Evolutionary conservation across 1,284 basidiomycete genomes (phyloP), one percentile per base, ranked within the genome.

Genomic region (Boletus smithii): DNA sequence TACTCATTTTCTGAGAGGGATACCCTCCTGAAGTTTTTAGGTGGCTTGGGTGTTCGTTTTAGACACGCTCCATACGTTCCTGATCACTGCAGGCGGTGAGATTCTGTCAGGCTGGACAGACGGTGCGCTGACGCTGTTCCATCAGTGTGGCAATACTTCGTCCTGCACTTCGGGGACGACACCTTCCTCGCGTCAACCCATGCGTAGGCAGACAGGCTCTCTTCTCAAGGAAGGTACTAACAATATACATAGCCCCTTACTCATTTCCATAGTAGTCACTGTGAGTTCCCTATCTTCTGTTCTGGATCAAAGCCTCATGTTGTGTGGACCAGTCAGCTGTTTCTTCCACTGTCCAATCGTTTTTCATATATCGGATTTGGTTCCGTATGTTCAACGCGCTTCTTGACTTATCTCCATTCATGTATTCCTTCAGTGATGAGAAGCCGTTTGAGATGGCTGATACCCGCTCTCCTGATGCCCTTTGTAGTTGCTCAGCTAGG

Each of bases 321-420:
- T 41, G 8, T n/a, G 2, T 33, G 43, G 18, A 29, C 17, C 26
- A 62, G 59, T 53, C 58, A 14, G 26, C 35, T 6, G 48, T 60
- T 48, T 53, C 60, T 18, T 43, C 46, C 34, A 38, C 60, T 8
- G 57, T 62, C 22, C 59, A 62, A 32, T 55, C 57, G 17, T 58
- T 53, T 36, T 60, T 61, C 52, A 62, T 63, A 49, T 59, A 47
- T 48, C 60, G 60, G 13, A 59, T 64, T 36, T 62, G 53, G 62
- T 48, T 14, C 11, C 32, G 59, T 62, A 40, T 20, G 61, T 56
- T 35, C 10, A 23, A 32, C n/a, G 1, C 4, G 4, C 26, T 4
- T 38, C 43, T 45, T 38, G 36, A 10, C 3, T 22, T 18, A 42
- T 17, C 10, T 34, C 9, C 13, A 32, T 33, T 48, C 23, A 52